Evolutionary conservation across 345 rosid species (phyloP).

Genomic region (Citrus sinensis): DNA sequence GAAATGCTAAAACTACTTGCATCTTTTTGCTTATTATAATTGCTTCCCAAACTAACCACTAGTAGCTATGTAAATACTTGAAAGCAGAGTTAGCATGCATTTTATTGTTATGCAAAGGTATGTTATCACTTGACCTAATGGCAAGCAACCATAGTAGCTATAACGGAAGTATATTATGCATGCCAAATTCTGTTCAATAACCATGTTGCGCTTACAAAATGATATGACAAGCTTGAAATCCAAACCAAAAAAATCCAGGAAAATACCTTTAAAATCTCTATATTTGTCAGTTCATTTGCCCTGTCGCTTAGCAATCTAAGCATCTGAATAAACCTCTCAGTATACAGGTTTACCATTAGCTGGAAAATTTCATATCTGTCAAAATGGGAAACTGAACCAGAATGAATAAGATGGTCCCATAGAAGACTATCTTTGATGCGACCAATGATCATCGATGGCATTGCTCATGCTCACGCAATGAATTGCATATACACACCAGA

Average conservation of each 20-base stretch:
- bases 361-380: slow-evolving; percentile 99
- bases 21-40: neutral
- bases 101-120: neutral
- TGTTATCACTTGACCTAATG: neutral
- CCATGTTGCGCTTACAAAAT: neutral
- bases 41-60: neutral
- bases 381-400: slow-evolving; percentile 21
- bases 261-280: slow-evolving; percentile 93
- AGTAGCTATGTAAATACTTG: neutral
- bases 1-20: neutral
- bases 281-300: slow-evolving; percentile 83
- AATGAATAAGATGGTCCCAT: neutral
- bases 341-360: slow-evolving; percentile 96
- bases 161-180: neutral
- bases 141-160: neutral
- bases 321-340: slow-evolving; percentile 99
- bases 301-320: slow-evolving; percentile 95
- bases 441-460: neutral
- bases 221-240: slow-evolving; percentile 4
- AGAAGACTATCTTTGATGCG: neutral
- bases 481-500: neutral
- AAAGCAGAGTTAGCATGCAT: neutral
- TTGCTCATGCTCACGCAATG: neutral
- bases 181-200: slow-evolving; percentile 5
- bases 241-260: neutral